A percentile compares a stretch with the other conserved stretches of the same genome.
Evolutionary conservation across 495 filamentous ascomycete genomes (phyloP).

Genomic region (Astrothelium macrocarpum): DNA sequence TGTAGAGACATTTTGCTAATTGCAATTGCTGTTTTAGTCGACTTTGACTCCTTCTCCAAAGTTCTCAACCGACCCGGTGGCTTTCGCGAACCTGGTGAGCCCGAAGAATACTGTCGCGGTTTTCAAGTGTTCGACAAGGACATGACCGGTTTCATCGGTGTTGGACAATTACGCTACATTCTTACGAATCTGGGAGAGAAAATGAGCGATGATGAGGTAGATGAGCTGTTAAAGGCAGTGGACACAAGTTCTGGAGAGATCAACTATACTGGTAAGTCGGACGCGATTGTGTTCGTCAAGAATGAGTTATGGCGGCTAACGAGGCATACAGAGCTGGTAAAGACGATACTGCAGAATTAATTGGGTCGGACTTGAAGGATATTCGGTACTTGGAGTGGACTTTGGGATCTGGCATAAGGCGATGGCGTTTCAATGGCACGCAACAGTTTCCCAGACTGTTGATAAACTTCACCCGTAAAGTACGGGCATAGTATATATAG

Average conservation of each 20-base stretch:
- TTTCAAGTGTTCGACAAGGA: conserved; percentile 99
- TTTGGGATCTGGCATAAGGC: not conserved
- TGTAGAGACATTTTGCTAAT: not conserved
- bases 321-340: conserved; percentile 61
- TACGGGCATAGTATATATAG: not conserved
- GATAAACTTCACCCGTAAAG: not conserved
- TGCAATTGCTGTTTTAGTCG: conserved; percentile 53
- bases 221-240: conserved; percentile 94
- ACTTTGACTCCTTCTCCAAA: conserved; percentile 93
- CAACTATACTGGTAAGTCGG: conserved; percentile 74
- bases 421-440: not conserved
- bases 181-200: conserved; percentile 96
- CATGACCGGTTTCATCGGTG: conserved; percentile 93
- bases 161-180: conserved; percentile 92
- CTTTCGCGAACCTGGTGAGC: conserved; percentile 95
- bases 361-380: not conserved
- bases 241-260: conserved; percentile 90
- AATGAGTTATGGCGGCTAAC: not conserved
- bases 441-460: not conserved
- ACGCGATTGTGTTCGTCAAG: conserved; percentile 18
- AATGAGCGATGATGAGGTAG: conserved; percentile 96
- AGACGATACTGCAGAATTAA: conserved; percentile 89
- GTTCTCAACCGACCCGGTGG: conserved; percentile 94
- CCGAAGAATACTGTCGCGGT: conserved; percentile 92
- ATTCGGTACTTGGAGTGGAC: not conserved